Evolutionary conservation across 371 early-diverging fungal genomes (phyloP).

Genomic region (Syncephalastrum racemosum): DNA sequence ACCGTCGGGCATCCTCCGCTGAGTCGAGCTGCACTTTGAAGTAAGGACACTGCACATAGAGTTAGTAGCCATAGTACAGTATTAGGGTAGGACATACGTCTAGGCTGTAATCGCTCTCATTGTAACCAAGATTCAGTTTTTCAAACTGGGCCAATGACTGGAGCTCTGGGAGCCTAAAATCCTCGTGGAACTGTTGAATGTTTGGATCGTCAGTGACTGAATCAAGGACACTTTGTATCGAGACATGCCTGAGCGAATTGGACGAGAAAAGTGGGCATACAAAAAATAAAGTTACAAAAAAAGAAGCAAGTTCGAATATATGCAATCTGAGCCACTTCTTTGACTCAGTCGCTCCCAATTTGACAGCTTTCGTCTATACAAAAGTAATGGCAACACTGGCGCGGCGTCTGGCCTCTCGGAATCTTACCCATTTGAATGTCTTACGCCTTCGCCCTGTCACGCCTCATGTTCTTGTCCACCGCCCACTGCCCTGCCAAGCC

Average conservation of each 20-base stretch:
- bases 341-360: too few relatives aligned
- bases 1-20: slow-evolving; percentile 67
- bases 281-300: not conserved
- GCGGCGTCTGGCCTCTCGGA: too few relatives aligned
- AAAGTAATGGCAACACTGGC: too few relatives aligned
- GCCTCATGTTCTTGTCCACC: too few relatives aligned
- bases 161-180: slow-evolving; percentile 82
- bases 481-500: too few relatives aligned
- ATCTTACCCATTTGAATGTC: too few relatives aligned
- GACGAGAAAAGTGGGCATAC: slow-evolving; percentile 41
- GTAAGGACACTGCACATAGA: slow-evolving; percentile 67
- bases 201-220: not conserved
- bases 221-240: not conserved
- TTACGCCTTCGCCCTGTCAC: too few relatives aligned
- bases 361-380: too few relatives aligned
- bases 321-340: too few relatives aligned
- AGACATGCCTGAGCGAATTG: slow-evolving; percentile 46
- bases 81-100: slow-evolving; percentile 35
- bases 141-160: slow-evolving; percentile 78
- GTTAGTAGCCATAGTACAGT: not conserved
- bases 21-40: slow-evolving; percentile 72
- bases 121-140: slow-evolving; percentile 59
- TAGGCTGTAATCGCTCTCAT: slow-evolving; percentile 49
- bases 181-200: slow-evolving; percentile 50
- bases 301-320: too few relatives aligned